Evolutionary conservation across 139 green algal genomes (phyloP), one percentile per base, ranked within the genome.

Genomic region (Closterium sp.): DNA sequence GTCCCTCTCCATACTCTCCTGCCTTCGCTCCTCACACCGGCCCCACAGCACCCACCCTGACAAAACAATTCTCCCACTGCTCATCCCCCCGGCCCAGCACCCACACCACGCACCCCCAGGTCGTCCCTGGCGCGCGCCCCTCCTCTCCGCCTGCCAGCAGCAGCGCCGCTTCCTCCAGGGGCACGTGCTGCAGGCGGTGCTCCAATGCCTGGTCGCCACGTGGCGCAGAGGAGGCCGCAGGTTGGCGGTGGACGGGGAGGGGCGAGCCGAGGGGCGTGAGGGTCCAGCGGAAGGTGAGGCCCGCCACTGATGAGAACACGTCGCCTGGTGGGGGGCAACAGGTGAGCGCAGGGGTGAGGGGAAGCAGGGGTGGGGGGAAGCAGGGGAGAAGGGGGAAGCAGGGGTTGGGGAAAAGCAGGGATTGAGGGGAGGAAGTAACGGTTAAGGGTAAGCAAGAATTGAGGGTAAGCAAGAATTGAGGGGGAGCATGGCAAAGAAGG

Each of bases 121-220:
- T 79, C 62, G 62, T 79, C 62, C 62, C 17, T 1, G 17, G 31
- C 31, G 13, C 62, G 22, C 88, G 88, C 28, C 28, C 22, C 28
- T 90, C 45, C 21, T 31, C 85, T 2, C 30, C 85, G 21, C 30
- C 38, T 9, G 21, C 45, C 28, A 42, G 22, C 17, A 34, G 89
- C 30, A 91, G 90, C 31, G 90, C 28, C n/a, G 85, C 62, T 1
- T 93, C 90, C 86, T 93, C 24, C 31, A 93, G 28, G 1, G 86
- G 90, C 90, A 93, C 90, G 92, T 90, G 90, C 90, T 32, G 13
- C 90, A 93, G 86, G n/a, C 90, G 28, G 86, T 93, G 90, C 24
- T 30, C 24, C 38, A 90, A 90, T 29, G 29, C 29, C 34, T 17
- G n/a, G 28, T n/a, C 29, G 34, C 62, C 62, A 79, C 13, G 62